Conservation (phyloP, 202 grass and related monocot genomes). For the Schoenoplectus triqueter region DNA sequence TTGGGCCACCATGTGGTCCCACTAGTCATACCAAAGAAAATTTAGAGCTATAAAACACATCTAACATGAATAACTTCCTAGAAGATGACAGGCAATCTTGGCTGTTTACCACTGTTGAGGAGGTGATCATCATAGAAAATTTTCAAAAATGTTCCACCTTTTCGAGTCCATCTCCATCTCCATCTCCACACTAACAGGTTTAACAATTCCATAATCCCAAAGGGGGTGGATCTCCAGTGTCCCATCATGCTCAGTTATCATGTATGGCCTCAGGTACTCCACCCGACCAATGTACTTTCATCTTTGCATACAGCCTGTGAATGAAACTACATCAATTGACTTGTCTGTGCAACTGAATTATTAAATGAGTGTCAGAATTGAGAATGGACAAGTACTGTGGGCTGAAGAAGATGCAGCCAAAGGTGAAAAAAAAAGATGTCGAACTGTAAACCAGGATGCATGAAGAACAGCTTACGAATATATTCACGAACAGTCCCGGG, state of each 20-base stretch:
- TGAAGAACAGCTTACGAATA: conserved; percentile 78
- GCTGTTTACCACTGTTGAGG: neutral
- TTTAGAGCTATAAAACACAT: conserved; percentile 1
- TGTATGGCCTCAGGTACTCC: conserved; percentile 76
- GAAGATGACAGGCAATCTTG: neutral
- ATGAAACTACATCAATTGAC: neutral
- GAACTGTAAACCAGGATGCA: conserved; percentile 81
- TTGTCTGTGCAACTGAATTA: neutral
- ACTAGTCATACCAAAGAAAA: neutral
- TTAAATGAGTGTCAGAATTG: conserved; percentile 8
- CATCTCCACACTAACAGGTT: conserved; percentile 19
- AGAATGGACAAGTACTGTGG: conserved; percentile 45
- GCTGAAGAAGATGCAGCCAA: conserved; percentile 86
- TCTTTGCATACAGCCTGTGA: conserved; percentile 67
- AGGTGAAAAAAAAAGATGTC: conserved; percentile 90
- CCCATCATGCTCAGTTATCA: conserved; percentile 64
- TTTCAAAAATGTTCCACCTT: conserved; percentile 28
- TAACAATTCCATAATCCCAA: conserved; percentile 75
- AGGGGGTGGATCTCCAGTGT: conserved; percentile 85
- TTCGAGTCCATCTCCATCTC: conserved; percentile 37
- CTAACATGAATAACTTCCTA: conserved; percentile 16
- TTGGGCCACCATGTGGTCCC: neutral
- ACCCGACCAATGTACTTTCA: conserved; percentile 77
- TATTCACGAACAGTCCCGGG: conserved; percentile 42
- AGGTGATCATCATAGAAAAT: conserved; percentile 34